Evolutionary conservation across 495 filamentous ascomycete species (phyloP).

Genomic region (Aspergillus conjunctus): DNA sequence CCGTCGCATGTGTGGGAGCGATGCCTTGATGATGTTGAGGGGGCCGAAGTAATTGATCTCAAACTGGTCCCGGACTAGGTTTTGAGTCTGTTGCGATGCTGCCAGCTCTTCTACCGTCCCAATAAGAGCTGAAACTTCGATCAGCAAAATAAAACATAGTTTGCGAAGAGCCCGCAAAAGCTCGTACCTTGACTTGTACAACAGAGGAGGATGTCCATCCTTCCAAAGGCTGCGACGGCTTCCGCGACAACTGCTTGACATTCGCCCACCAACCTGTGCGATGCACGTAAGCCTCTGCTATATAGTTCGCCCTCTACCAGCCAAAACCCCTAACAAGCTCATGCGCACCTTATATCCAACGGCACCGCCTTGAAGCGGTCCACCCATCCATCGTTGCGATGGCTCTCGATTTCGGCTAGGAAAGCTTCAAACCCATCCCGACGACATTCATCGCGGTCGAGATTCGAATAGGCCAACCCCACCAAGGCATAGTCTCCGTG

Average conservation of each 20-base stretch:
- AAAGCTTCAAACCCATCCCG: conserved; percentile 56
- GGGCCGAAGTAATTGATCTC: conserved; percentile 93
- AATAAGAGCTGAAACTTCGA: conserved; percentile 62
- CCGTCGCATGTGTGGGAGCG: conserved; percentile 75
- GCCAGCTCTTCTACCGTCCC: conserved; percentile 91
- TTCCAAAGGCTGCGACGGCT: conserved; percentile 78
- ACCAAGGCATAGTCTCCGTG: conserved; percentile 87
- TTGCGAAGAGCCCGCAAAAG: neutral
- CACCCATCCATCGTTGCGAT: conserved; percentile 49
- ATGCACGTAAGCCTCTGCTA: conserved; percentile 21
- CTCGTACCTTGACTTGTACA: conserved; percentile 77
- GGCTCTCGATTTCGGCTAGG: conserved; percentile 71
- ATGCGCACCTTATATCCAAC: conserved; percentile 54
- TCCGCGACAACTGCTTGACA: conserved; percentile 86
- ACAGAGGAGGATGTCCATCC: conserved; percentile 85
- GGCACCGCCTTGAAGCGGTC: conserved; percentile 46
- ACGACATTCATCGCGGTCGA: conserved; percentile 46
- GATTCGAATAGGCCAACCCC: conserved; percentile 62
- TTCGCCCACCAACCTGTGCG: conserved; percentile 47
- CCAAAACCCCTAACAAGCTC: neutral
- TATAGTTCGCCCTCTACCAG: neutral
- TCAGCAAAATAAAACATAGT: conserved; percentile 8
- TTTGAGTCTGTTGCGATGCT: conserved; percentile 68
- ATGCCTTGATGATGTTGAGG: conserved; percentile 92
- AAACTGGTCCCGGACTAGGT: conserved; percentile 86